phyloP scores from a whole-genome alignment of 805 yeast species.

The Tetrapisispora iriomotensis region DNA sequence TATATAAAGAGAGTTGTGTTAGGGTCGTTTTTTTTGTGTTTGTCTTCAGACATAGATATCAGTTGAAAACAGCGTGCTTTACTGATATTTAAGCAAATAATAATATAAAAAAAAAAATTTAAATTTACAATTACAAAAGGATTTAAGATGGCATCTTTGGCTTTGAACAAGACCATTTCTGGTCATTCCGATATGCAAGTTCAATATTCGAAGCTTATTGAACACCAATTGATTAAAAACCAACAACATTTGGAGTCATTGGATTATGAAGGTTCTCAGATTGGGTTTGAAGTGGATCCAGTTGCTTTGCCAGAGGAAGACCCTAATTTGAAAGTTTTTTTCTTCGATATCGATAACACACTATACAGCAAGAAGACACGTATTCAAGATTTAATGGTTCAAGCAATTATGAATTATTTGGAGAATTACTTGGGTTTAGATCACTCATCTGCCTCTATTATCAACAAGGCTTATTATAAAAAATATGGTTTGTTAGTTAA shows the following conservation, averaged over 20 bases:
- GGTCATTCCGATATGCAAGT: slow-evolving; percentile 5
- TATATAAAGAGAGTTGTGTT: too few species aligned
- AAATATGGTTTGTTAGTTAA: slow-evolving; percentile 86
- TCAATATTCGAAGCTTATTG: slow-evolving; percentile 5
- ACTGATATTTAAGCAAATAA: too few species aligned
- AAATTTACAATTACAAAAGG: background rate
- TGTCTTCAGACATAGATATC: too few species aligned
- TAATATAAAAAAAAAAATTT: background rate
- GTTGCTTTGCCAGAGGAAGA: slow-evolving; percentile 13
- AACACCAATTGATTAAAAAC: slow-evolving; percentile 18
- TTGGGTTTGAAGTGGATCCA: slow-evolving; percentile 19
- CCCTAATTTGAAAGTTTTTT: slow-evolving; percentile 37
- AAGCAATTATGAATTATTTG: slow-evolving; percentile 69
- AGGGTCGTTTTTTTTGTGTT: too few species aligned
- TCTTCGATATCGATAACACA: slow-evolving; percentile 89
- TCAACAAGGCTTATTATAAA: slow-evolving; percentile 65
- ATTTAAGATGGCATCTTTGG: background rate
- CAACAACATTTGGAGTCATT: slow-evolving; percentile 21
- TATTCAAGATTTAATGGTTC: slow-evolving; percentile 79
- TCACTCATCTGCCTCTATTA: slow-evolving; percentile 57
- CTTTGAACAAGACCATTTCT: background rate
- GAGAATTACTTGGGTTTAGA: slow-evolving; percentile 46
- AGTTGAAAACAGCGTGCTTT: too few species aligned
- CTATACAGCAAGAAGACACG: slow-evolving; percentile 60
- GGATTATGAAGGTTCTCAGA: slow-evolving; percentile 23